phyloP scores from a whole-genome alignment of 306 rosid species.

The Mimosa bimucronata region DNA sequence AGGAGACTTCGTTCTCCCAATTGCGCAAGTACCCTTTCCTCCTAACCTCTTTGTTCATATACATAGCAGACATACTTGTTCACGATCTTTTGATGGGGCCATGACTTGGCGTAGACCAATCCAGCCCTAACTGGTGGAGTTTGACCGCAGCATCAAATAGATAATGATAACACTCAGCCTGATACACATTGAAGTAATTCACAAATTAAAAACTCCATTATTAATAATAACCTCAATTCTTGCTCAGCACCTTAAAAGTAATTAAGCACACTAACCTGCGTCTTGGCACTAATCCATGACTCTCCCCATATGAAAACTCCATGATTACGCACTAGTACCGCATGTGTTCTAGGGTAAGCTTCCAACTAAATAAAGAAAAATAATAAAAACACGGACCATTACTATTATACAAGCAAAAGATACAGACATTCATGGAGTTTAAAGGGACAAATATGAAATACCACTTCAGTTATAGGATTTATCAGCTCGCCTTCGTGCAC shows the following conservation, averaged over 20 bases:
- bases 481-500: constrained; percentile 63
- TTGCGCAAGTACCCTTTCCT: too few relatives aligned
- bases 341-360: constrained; percentile 67
- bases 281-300: constrained; percentile 70
- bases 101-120: constrained; percentile 48
- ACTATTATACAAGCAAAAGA: neutral
- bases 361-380: constrained; percentile 43
- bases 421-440: too few relatives aligned
- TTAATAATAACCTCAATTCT: neutral
- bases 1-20: too few relatives aligned
- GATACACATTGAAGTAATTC: neutral
- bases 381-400: neutral
- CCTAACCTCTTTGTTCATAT: too few relatives aligned
- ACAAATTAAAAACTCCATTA: neutral
- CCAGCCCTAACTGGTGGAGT: constrained; percentile 57
- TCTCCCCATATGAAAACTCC: constrained; percentile 75
- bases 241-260: too few relatives aligned
- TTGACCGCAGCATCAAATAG: constrained; percentile 70
- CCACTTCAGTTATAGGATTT: constrained; percentile 66
- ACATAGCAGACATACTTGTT: too few relatives aligned
- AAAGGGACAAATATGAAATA: neutral
- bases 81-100: neutral
- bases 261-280: constrained; percentile 53
- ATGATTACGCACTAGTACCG: constrained; percentile 72
- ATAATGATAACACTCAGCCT: constrained; percentile 73